Evolutionary conservation across 192 early-diverging fungal species (phyloP).

Genomic region (Coemansia sp.): DNA sequence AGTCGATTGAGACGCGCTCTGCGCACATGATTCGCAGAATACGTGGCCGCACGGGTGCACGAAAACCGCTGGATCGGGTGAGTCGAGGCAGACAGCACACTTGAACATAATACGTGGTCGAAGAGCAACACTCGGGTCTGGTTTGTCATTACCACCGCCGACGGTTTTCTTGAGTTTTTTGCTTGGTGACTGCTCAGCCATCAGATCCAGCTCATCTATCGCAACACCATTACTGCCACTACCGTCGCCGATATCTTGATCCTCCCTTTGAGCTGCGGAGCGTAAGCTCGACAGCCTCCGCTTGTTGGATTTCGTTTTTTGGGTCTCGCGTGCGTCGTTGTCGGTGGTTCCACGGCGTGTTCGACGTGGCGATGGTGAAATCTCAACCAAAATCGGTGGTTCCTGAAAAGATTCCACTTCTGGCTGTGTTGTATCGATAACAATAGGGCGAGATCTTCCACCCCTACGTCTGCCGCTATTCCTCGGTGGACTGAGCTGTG

Average conservation of each 20-base stretch:
- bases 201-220: not conserved
- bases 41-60: conserved; percentile 49
- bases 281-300: not conserved
- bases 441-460: not conserved
- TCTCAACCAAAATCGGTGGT: not conserved
- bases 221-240: not conserved
- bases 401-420: not conserved
- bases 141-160: not conserved
- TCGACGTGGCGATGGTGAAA: not conserved
- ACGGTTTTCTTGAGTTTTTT: not conserved
- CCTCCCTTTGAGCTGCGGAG: not conserved
- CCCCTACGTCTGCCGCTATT: too few species aligned
- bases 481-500: conserved; percentile 16
- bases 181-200: not conserved
- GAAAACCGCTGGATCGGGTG: conserved; percentile 46
- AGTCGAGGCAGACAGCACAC: conserved; percentile 45
- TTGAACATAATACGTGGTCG: conserved; percentile 42
- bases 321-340: not conserved
- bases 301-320: not conserved
- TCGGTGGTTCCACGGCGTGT: not conserved
- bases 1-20: conserved; percentile 33
- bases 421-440: conserved; percentile 9
- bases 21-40: conserved; percentile 47
- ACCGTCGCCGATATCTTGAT: not conserved
- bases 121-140: too few species aligned